A percentile compares a stretch with the other conserved stretches of the same genome.
Conservation (phyloP, 2,329 filamentous ascomycete species). For the Diaporthe ampelina region DNA sequence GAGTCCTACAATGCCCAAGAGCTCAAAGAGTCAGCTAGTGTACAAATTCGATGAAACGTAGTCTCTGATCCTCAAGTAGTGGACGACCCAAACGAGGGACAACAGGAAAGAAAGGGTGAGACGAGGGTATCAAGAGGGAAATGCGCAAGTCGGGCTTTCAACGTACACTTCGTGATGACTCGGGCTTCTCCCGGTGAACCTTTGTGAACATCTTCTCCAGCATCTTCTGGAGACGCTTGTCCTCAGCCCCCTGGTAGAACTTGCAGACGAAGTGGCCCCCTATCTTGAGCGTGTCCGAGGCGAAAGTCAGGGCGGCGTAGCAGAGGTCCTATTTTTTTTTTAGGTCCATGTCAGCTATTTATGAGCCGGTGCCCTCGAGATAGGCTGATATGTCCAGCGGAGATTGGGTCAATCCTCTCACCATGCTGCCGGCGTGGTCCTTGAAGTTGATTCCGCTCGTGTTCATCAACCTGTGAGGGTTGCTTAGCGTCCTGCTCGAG, state of each 20-base stretch:
- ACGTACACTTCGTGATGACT: constrained; percentile 87
- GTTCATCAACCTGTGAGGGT: constrained; percentile 99
- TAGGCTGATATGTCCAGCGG: background rate
- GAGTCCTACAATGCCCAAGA: constrained; percentile 71
- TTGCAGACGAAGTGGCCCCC: constrained; percentile 97
- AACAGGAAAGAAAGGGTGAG: no score
- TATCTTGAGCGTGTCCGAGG: constrained; percentile 83
- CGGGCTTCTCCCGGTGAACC: constrained; percentile 90
- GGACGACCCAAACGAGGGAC: constrained; percentile 34
- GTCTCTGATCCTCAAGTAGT: background rate
- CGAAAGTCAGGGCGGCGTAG: constrained; percentile 85
- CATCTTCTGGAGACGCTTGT: constrained; percentile 81
- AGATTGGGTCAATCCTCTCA: constrained; percentile 63
- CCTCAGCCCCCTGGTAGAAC: constrained; percentile 93
- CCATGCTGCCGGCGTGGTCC: constrained; percentile 96
- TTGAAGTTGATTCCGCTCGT: constrained; percentile 89
- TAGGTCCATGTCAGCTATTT: background rate
- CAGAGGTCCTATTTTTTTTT: constrained; percentile 81
- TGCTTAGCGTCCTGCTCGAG: constrained; percentile 91
- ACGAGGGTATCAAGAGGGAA: background rate
- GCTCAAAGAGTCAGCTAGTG: background rate
- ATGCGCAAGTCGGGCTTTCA: background rate
- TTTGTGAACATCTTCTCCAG: constrained; percentile 83
- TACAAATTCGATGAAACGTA: background rate
- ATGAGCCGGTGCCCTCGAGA: background rate